Evolutionary conservation across 208 protist genomes (phyloP).

Genomic region (Histomonas meleagridis): DNA sequence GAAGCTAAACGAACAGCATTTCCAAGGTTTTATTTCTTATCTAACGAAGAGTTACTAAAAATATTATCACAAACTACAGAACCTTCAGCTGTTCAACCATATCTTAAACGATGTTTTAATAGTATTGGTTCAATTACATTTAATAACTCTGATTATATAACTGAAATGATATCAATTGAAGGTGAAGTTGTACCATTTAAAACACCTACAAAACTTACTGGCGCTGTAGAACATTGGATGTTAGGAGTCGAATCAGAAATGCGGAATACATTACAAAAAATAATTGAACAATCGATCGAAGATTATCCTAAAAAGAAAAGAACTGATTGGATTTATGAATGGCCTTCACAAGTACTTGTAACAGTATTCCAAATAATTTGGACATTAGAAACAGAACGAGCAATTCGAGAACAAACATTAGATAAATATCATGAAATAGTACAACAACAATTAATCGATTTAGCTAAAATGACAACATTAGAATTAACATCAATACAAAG

Average conservation of each 20-base stretch:
- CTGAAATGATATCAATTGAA: conserved; percentile 49
- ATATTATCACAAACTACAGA: conserved; percentile 63
- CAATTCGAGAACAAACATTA: conserved; percentile 52
- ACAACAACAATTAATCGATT: conserved; percentile 46
- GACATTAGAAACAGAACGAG: conserved; percentile 70
- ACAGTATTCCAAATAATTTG: conserved; percentile 73
- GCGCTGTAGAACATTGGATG: conserved; percentile 88
- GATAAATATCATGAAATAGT: neutral
- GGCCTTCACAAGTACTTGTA: conserved; percentile 75
- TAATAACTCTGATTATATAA: conserved; percentile 64
- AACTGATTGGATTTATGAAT: conserved; percentile 73
- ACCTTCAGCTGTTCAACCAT: conserved; percentile 3
- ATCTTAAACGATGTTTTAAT: conserved; percentile 32
- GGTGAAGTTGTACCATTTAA: conserved; percentile 24
- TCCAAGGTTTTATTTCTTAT: conserved; percentile 73
- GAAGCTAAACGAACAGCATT: conserved; percentile 65
- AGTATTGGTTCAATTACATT: conserved; percentile 19
- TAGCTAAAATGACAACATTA: conserved; percentile 69
- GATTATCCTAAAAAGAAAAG: neutral
- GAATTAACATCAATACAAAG: conserved; percentile 72
- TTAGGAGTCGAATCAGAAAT: conserved; percentile 78
- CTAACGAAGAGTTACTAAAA: conserved; percentile 70
- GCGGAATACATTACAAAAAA: conserved; percentile 62
- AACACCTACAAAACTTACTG: neutral
- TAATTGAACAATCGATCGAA: conserved; percentile 55